Base-by-base conservation (phyloP, 2,329 filamentous ascomycete species). In the Magnaporthiopsis poae region DNA sequence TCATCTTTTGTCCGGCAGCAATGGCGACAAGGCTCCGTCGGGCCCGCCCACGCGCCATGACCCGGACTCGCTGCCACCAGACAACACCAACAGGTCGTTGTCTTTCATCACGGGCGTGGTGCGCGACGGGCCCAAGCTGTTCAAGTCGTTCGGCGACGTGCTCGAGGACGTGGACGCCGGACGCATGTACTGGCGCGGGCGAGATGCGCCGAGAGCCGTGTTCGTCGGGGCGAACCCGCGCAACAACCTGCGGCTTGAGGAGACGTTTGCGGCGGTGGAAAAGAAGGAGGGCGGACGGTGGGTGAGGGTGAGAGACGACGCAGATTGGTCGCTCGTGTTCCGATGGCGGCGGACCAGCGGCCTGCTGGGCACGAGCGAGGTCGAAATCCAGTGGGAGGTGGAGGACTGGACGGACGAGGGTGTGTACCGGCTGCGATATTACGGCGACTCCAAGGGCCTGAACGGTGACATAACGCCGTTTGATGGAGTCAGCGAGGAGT, bases 191-290 rank as follows among this genome's bases (percentile, higher is more conserved):
- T 69, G 76, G 0, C 77, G 83, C 11, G 91, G 91, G 3, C 64
- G 29, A 39, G 82, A 85, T 39, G 79, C 80, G 4, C 85, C 93
- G 63, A 83, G 79, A 21, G 89, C 84, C 0, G 87, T 82, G 0
- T 97, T 97, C 75, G 85, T 94, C 2, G 94, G 89, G 21, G 93
- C 93, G 0, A 96, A 96, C 72, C 94, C 94, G 21, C 85, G 94
- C 36, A 97, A 97, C 75, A 90, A 96, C 70, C 84, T 97, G 36
- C 85, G 87, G 1, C 85, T 91, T 1, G 93, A 91, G 72, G 83
- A 82, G 2, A 96, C 92, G 0, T 97, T 87, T 75, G 88, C 88
- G 0, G 86, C 90, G 0, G 84, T 97, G 0, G 92, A 97, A 79
- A 81, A 80, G 72, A 59, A 73, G 73, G 27, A 78, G 74, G 35